Conservation (phyloP, 1,284 basidiomycete species). For the Puccinia sorghi region DNA sequence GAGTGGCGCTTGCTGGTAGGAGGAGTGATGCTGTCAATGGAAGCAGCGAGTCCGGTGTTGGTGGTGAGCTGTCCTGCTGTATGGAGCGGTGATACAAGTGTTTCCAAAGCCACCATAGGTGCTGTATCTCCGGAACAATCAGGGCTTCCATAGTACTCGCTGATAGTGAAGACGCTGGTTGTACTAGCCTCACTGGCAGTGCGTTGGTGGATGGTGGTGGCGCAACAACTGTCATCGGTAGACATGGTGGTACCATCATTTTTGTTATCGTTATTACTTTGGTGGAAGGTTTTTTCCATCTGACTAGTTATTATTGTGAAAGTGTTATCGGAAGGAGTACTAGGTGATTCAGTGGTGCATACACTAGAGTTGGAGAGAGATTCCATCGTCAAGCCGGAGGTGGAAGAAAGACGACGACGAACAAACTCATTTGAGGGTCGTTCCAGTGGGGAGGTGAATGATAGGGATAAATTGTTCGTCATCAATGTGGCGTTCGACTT, state of each 20-base stretch:
- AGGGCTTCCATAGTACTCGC: conserved; percentile 47
- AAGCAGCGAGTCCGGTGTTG: background rate
- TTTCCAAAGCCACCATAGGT: conserved; percentile 30
- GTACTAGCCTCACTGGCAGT: conserved; percentile 36
- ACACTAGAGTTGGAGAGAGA: conserved; percentile 26
- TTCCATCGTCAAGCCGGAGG: conserved; percentile 43
- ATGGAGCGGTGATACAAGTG: conserved; percentile 29
- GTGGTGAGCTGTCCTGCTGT: conserved; percentile 1
- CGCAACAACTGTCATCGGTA: background rate
- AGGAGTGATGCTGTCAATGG: conserved; percentile 2
- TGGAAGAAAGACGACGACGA: conserved; percentile 36
- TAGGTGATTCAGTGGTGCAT: conserved; percentile 29
- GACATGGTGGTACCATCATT: conserved; percentile 1
- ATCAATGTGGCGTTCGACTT: background rate
- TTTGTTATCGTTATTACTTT: no score
- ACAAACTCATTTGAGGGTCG: conserved; percentile 16
- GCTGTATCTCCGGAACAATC: conserved; percentile 31
- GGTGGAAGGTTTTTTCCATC: background rate
- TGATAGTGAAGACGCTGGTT: conserved; percentile 42
- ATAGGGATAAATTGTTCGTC: conserved; percentile 6
- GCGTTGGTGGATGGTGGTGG: conserved; percentile 22
- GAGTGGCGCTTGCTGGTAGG: conserved; percentile 7
- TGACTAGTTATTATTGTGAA: conserved; percentile 11
- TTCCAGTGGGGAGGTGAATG: conserved; percentile 14
- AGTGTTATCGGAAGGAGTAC: conserved; percentile 31